Conservation (phyloP, 371 early-diverging fungal genomes). For the Dichotomocladium elegans region DNA sequence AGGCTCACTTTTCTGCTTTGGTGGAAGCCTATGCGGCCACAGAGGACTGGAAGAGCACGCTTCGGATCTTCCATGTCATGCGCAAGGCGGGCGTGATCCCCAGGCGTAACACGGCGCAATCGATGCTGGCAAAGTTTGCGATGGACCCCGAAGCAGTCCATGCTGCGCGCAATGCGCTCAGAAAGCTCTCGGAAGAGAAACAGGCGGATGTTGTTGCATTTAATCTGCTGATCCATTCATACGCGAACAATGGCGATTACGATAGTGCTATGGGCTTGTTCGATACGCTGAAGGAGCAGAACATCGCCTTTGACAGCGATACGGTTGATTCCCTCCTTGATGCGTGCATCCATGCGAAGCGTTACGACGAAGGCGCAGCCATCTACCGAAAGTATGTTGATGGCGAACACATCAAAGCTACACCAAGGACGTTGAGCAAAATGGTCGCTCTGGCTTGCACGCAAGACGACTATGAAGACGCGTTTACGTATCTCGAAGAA, state of each 20-base stretch:
- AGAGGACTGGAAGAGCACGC: conserved; percentile 48
- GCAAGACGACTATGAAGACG: conserved; percentile 69
- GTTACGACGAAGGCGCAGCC: conserved; percentile 41
- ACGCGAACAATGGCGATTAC: conserved; percentile 31
- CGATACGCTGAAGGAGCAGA: conserved; percentile 24
- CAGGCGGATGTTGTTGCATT: conserved; percentile 52
- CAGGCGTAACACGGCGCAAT: conserved; percentile 29
- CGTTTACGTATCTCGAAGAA: conserved; percentile 70
- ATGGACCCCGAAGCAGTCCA: conserved; percentile 27
- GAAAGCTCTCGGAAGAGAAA: conserved; percentile 19
- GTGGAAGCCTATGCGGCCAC: conserved; percentile 58
- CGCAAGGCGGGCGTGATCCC: conserved; percentile 46
- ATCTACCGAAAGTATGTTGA: conserved; percentile 23
- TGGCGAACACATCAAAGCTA: conserved; percentile 26
- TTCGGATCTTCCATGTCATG: conserved; percentile 59
- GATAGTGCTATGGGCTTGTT: conserved; percentile 45
- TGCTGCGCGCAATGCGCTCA: conserved; percentile 37
- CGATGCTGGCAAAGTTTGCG: conserved; percentile 16
- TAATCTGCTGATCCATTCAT: conserved; percentile 50
- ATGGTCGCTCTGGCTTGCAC: conserved; percentile 55
- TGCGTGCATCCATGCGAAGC: conserved; percentile 47
- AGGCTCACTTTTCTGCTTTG: conserved; percentile 62
- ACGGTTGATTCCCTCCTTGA: conserved; percentile 60
- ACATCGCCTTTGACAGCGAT: conserved; percentile 41
- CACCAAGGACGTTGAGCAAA: conserved; percentile 47